Percentiles rank a stretch among this genome's conserved stretches.
Conservation (phyloP, 768 basidiomycete species). For the Tephrocybe sp. region DNA sequence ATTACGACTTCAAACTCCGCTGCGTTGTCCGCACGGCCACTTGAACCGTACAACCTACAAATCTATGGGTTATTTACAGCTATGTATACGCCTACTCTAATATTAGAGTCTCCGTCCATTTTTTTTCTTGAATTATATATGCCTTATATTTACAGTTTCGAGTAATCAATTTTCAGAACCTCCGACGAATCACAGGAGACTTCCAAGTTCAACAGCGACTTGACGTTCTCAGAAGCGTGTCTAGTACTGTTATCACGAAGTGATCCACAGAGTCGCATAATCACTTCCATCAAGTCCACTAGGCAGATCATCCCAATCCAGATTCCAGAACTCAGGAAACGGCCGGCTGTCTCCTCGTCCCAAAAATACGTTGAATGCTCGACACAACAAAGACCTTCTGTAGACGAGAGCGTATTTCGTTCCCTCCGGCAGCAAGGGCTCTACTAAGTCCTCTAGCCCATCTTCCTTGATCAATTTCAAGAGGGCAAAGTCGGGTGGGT, state of each 20-base stretch:
- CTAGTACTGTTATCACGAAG: not conserved
- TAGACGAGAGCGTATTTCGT: not conserved
- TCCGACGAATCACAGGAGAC: too few relatives aligned
- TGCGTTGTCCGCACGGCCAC: too few relatives aligned
- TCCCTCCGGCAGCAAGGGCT: not conserved
- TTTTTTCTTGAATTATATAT: too few relatives aligned
- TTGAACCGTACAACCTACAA: too few relatives aligned
- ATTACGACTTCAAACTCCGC: too few relatives aligned
- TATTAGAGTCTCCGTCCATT: too few relatives aligned
- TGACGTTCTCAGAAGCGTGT: too few relatives aligned
- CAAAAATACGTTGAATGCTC: constrained; percentile 11
- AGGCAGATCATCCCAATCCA: constrained; percentile 4
- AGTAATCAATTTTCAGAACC: too few relatives aligned
- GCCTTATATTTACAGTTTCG: too few relatives aligned
- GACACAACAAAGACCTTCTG: not conserved
- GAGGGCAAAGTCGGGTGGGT: constrained; percentile 2
- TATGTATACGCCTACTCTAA: too few relatives aligned
- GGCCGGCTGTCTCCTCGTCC: not conserved
- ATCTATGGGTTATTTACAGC: too few relatives aligned
- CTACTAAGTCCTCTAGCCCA: not conserved
- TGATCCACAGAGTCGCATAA: not conserved
- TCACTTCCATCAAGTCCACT: not conserved
- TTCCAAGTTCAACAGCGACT: too few relatives aligned
- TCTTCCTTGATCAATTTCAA: constrained; percentile 8
- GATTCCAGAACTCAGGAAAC: not conserved